phyloP scores from a whole-genome alignment of 2,329 filamentous ascomycete genomes.

The Parastagonospora nodorum region DNA sequence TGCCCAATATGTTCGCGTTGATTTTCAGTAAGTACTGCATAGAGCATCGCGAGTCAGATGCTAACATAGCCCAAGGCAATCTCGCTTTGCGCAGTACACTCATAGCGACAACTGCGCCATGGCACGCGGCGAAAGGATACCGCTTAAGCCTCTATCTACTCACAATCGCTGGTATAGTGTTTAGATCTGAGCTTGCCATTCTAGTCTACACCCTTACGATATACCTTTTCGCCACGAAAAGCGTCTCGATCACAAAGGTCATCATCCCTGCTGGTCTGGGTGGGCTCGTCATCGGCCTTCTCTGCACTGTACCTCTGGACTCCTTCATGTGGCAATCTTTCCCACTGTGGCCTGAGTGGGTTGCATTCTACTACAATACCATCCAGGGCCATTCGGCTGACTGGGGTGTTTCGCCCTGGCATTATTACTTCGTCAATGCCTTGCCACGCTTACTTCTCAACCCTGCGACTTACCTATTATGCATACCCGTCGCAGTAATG shows the following conservation, averaged over 20 bases:
- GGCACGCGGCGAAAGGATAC: constrained; percentile 54
- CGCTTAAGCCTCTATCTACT: constrained; percentile 74
- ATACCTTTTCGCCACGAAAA: constrained; percentile 64
- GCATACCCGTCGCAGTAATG: constrained; percentile 57
- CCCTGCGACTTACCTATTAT: constrained; percentile 64
- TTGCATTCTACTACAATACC: constrained; percentile 90
- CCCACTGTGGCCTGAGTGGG: constrained; percentile 84
- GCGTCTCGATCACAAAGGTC: constrained; percentile 58
- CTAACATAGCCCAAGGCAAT: constrained; percentile 58
- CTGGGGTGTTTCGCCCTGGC: constrained; percentile 86
- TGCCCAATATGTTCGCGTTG: constrained; percentile 98
- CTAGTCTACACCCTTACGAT: constrained; percentile 72
- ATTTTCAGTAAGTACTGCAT: constrained; percentile 76
- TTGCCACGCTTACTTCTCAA: constrained; percentile 85
- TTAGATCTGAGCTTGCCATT: constrained; percentile 87
- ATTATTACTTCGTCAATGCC: constrained; percentile 83
- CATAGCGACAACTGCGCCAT: constrained; percentile 49
- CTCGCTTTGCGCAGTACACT: constrained; percentile 63
- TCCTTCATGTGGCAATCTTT: constrained; percentile 89
- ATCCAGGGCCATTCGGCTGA: constrained; percentile 79
- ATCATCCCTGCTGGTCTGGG: constrained; percentile 70
- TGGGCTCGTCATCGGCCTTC: constrained; percentile 69
- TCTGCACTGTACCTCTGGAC: constrained; percentile 76
- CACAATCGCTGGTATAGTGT: constrained; percentile 80
- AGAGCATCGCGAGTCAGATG: background rate